A percentile compares a stretch with the other conserved stretches of the same genome.
phyloP scores from a whole-genome alignment of 345 rosid species.

The Turritis glabra region DNA sequence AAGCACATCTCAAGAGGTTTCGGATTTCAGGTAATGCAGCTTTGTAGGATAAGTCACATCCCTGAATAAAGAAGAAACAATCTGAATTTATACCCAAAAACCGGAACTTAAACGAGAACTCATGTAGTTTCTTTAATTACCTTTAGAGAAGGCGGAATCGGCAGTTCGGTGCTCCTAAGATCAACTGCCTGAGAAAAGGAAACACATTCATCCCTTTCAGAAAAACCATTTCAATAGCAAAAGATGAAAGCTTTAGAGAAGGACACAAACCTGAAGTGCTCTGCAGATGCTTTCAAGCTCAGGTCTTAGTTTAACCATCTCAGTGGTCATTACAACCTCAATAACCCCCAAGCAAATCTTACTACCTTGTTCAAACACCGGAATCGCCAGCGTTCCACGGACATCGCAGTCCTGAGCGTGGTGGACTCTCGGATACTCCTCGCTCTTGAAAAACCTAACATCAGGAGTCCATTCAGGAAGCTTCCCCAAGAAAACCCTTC shows the following conservation, averaged over 20 bases:
- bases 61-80: conserved; percentile 47
- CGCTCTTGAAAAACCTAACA: conserved; percentile 81
- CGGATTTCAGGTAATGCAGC: conserved; percentile 76
- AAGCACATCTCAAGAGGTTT: conserved; percentile 70
- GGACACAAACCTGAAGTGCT: conserved; percentile 78
- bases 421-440: conserved; percentile 73
- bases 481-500: conserved; percentile 79
- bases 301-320: conserved; percentile 60
- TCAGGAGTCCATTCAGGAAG: conserved; percentile 98
- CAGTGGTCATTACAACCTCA: conserved; percentile 82
- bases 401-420: conserved; percentile 78
- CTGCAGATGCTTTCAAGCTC: conserved; percentile 84
- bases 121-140: conserved; percentile 38
- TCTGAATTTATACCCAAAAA: conserved; percentile 22
- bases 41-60: conserved; percentile 51
- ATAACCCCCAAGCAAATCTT: conserved; percentile 85
- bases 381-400: conserved; percentile 86
- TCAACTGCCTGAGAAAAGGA: conserved; percentile 65
- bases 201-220: neutral
- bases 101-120: neutral
- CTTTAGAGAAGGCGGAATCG: conserved; percentile 44
- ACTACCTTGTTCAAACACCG: conserved; percentile 86
- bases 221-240: neutral
- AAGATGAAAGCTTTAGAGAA: conserved; percentile 6
- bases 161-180: conserved; percentile 66